Conservation (phyloP, 2,329 filamentous ascomycete species). For the Neofusicoccum laricinum region DNA sequence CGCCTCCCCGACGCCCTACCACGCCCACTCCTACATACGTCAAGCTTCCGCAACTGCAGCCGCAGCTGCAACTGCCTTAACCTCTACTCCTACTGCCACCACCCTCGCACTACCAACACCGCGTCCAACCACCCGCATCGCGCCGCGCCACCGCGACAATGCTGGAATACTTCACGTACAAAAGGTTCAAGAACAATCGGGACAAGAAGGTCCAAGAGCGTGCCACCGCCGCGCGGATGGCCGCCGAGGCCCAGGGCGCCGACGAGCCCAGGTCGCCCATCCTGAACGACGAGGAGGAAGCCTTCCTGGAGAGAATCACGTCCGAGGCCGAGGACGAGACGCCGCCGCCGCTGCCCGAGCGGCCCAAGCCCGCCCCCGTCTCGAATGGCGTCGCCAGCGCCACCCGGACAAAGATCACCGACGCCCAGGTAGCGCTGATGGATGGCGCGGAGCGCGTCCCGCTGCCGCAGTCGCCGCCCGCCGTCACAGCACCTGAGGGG, state of each 20-base stretch:
- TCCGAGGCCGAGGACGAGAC: slow-evolving; percentile 43
- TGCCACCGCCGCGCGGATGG: slow-evolving; percentile 17
- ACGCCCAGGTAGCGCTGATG: slow-evolving; percentile 46
- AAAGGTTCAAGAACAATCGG: slow-evolving; percentile 35
- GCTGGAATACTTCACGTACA: slow-evolving; percentile 41
- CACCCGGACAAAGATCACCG: slow-evolving; percentile 34
- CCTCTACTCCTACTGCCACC: neutral
- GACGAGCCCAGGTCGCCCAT: slow-evolving; percentile 39
- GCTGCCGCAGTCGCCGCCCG: slow-evolving; percentile 51
- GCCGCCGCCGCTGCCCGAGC: slow-evolving; percentile 42
- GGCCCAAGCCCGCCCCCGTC: slow-evolving; percentile 32
- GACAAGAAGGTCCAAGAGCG: slow-evolving; percentile 24
- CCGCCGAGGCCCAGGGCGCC: slow-evolving; percentile 24
- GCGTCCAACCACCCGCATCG: neutral
- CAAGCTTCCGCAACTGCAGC: neutral
- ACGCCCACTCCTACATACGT: neutral
- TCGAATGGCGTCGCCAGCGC: slow-evolving; percentile 22
- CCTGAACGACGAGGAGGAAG: slow-evolving; percentile 60
- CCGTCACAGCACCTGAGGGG: slow-evolving; percentile 25
- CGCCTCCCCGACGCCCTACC: neutral
- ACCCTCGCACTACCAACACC: neutral
- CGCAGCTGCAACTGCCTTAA: neutral
- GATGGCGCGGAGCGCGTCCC: slow-evolving; percentile 48
- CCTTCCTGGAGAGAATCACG: slow-evolving; percentile 53
- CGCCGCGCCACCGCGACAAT: slow-evolving; percentile 6